Conservation (phyloP, 176 grass and related monocot species). For the Urochloa ruziziensis region DNA sequence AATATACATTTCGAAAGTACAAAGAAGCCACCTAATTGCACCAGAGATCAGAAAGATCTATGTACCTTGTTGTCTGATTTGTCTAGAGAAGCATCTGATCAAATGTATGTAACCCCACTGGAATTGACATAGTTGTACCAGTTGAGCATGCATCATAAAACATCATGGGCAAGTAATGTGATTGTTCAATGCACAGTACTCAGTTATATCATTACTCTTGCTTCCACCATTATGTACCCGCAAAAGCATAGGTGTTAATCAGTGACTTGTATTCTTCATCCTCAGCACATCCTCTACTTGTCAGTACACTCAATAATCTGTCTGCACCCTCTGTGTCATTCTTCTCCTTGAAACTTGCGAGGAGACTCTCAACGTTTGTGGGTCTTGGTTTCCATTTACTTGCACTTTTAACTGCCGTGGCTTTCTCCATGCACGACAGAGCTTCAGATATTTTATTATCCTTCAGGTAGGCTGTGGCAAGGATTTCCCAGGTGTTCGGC, state of each 20-base stretch:
- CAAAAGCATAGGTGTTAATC: conserved; percentile 42
- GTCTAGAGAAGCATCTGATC: conserved; percentile 1
- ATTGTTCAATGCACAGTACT: background rate
- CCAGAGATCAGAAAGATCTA: conserved; percentile 27
- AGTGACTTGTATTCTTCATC: conserved; percentile 61
- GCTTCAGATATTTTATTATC: conserved; percentile 60
- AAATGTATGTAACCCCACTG: conserved; percentile 7
- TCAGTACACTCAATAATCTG: conserved; percentile 51
- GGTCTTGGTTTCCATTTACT: conserved; percentile 78
- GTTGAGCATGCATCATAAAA: background rate
- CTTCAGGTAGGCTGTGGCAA: conserved; percentile 68
- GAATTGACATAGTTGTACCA: background rate
- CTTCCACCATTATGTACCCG: background rate
- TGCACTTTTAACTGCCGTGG: conserved; percentile 47
- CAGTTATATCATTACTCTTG: background rate
- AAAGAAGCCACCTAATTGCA: background rate
- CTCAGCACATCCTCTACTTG: conserved; percentile 59
- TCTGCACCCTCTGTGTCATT: conserved; percentile 44
- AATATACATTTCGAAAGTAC: conserved; percentile 21
- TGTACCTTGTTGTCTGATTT: conserved; percentile 31
- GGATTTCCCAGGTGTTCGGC: conserved; percentile 70
- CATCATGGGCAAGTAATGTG: conserved; percentile 5
- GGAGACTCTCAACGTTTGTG: conserved; percentile 49
- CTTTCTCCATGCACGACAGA: conserved; percentile 64
- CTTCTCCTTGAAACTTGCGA: conserved; percentile 61